A percentile compares a stretch with the other conserved stretches of the same genome.
Conservation (phyloP, 805 yeast species). For the Torulaspora gathmanii region DNA sequence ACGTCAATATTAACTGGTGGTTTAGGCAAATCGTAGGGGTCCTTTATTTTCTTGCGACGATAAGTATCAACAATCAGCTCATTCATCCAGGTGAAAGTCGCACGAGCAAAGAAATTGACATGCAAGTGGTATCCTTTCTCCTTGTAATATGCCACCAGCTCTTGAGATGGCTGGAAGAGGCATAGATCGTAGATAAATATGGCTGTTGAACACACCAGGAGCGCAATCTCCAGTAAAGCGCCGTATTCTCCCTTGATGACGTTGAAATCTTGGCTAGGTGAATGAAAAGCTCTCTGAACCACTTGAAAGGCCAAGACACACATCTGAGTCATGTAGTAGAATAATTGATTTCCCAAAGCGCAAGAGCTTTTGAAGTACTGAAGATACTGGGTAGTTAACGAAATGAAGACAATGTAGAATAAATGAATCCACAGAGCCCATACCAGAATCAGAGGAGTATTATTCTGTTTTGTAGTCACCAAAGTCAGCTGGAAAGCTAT, state of each 20-base stretch:
- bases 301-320: conserved; percentile 21
- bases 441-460: conserved; percentile 12
- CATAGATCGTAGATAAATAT: conserved; percentile 41
- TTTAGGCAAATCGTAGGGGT: conserved; percentile 41
- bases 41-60: conserved; percentile 37
- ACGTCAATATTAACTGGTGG: conserved; percentile 41
- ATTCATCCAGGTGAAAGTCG: conserved; percentile 49
- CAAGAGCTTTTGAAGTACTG: conserved; percentile 31
- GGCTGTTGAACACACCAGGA: conserved; percentile 31
- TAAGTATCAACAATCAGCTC: conserved; percentile 40
- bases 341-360: conserved; percentile 29
- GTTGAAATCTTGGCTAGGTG: conserved; percentile 20
- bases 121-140: conserved; percentile 30
- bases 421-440: conserved; percentile 19
- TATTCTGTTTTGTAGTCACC: background rate
- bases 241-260: conserved; percentile 20
- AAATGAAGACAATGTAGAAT: conserved; percentile 19
- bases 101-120: conserved; percentile 34
- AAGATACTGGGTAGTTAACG: conserved; percentile 29
- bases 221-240: conserved; percentile 26
- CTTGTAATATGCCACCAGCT: conserved; percentile 36
- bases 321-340: conserved; percentile 26
- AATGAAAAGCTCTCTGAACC: conserved; percentile 24
- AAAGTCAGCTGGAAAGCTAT: conserved; percentile 13
- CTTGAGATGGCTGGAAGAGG: conserved; percentile 39